Evolutionary conservation across 768 basidiomycete species (phyloP).

Genomic region (Psilocybe tampanensis): DNA sequence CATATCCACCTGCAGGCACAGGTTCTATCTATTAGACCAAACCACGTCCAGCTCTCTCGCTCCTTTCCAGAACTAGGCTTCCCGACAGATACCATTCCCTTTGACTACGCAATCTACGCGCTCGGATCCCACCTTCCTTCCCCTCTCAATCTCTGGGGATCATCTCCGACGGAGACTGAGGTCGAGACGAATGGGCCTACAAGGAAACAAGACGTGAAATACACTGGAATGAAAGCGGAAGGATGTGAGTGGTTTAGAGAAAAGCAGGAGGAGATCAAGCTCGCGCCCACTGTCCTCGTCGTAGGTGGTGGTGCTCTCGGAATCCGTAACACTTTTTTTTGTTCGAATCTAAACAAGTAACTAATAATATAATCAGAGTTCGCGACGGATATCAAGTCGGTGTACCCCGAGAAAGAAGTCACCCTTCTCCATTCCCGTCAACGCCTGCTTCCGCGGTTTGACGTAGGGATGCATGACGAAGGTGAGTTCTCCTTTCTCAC

Average conservation of each 20-base stretch:
- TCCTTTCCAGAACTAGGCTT: conserved; percentile 50
- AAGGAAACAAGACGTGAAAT: conserved; percentile 17
- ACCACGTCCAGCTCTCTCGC: conserved; percentile 46
- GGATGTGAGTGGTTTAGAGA: conserved; percentile 52
- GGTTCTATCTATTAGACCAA: conserved; percentile 39
- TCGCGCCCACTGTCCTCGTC: conserved; percentile 55
- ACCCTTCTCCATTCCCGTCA: conserved; percentile 63
- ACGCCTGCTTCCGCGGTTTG: conserved; percentile 57
- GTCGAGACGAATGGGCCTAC: neutral
- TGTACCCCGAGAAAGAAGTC: conserved; percentile 53
- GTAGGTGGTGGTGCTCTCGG: conserved; percentile 78
- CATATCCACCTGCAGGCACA: conserved; percentile 47
- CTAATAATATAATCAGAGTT: conserved; percentile 45
- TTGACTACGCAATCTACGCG: conserved; percentile 63
- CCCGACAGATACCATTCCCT: conserved; percentile 36
- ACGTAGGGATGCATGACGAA: conserved; percentile 52
- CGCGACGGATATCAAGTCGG: conserved; percentile 60
- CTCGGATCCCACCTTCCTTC: conserved; percentile 59
- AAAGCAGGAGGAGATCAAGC: conserved; percentile 50
- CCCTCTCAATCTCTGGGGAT: conserved; percentile 57
- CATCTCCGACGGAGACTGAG: conserved; percentile 16
- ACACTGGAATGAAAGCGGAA: conserved; percentile 48
- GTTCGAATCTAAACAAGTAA: neutral
- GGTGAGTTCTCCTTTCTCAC: too few species aligned
- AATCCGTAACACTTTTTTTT: conserved; percentile 49